phyloP scores from a whole-genome alignment of 108 stramenopile genomes.

The Nitzschia putrida region DNA sequence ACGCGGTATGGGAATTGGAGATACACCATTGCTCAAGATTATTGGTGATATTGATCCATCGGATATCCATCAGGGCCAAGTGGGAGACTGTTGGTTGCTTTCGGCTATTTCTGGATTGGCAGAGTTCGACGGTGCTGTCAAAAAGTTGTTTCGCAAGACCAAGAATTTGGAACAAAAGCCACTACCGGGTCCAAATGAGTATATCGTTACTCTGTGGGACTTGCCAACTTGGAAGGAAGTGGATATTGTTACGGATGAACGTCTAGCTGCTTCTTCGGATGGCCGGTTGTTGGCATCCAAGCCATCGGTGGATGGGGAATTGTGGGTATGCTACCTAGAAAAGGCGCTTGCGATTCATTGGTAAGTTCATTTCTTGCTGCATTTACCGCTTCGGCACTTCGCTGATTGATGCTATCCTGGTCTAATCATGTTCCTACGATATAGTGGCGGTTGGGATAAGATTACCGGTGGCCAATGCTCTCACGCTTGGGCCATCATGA shows the following conservation, averaged over 20 bases:
- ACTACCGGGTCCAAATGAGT: conserved; percentile 15
- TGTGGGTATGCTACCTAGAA: conserved; percentile 32
- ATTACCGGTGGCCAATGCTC: conserved; percentile 23
- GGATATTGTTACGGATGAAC: conserved; percentile 28
- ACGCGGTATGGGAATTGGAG: conserved; percentile 45
- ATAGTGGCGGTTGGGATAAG: conserved; percentile 29
- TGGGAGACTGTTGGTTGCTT: conserved; percentile 33
- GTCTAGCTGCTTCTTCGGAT: neutral
- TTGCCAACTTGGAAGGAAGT: conserved; percentile 26
- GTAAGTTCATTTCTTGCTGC: neutral
- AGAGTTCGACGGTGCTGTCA: conserved; percentile 30
- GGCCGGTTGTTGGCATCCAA: conserved; percentile 15
- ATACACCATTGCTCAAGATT: conserved; percentile 35
- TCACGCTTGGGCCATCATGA: conserved; percentile 29
- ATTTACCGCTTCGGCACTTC: neutral
- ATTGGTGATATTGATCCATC: conserved; percentile 46
- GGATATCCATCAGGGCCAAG: conserved; percentile 39
- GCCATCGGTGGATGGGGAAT: conserved; percentile 25
- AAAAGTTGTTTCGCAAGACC: conserved; percentile 25
- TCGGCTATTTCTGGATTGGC: conserved; percentile 24
- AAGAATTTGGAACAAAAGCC: conserved; percentile 17
- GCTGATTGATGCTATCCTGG: neutral
- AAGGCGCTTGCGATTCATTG: conserved; percentile 30
- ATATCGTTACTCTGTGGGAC: conserved; percentile 27
- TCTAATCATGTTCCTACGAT: neutral